Conservation (phyloP, 164 flowering plant species). For the Pachysandra terminalis region DNA sequence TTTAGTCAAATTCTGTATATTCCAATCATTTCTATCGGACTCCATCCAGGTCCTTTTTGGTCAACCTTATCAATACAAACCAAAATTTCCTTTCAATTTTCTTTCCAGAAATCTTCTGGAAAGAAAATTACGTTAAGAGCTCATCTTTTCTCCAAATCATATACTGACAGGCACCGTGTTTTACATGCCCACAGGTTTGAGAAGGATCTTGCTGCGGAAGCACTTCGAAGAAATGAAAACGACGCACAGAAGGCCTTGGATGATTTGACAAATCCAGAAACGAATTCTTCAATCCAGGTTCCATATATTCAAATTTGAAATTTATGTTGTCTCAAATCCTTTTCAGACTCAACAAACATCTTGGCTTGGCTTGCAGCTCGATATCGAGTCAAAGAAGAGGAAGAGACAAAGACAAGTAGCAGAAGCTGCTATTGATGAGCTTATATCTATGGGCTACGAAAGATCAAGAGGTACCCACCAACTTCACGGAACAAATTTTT, state of each 20-base stretch:
- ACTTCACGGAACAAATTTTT: not conserved
- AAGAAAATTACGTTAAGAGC: not conserved
- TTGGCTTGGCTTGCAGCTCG: conserved; percentile 36
- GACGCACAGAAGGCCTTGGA: conserved; percentile 75
- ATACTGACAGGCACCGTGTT: too few species aligned
- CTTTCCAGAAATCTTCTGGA: not conserved
- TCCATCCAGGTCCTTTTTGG: not conserved
- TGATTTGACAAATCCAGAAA: conserved; percentile 78
- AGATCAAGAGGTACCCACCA: conserved; percentile 57
- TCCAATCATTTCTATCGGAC: too few species aligned
- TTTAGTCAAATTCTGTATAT: too few species aligned
- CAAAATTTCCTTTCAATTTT: too few species aligned
- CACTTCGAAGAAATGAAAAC: conserved; percentile 85
- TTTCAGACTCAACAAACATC: not conserved
- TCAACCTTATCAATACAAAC: not conserved
- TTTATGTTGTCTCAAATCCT: not conserved
- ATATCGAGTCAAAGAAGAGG: conserved; percentile 60
- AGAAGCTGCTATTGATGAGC: conserved; percentile 43
- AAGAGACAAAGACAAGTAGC: conserved; percentile 37
- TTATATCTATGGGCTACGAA: conserved; percentile 77
- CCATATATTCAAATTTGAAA: not conserved
- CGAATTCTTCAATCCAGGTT: conserved; percentile 67
- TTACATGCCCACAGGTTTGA: conserved; percentile 47
- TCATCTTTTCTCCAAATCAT: not conserved
- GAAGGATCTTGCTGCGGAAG: conserved; percentile 84